These are phyloP conservation scores for Licmophora abbreviata DNA, from an alignment of 108 stramenopile genomes.

Conservation along the genomic window DNA sequence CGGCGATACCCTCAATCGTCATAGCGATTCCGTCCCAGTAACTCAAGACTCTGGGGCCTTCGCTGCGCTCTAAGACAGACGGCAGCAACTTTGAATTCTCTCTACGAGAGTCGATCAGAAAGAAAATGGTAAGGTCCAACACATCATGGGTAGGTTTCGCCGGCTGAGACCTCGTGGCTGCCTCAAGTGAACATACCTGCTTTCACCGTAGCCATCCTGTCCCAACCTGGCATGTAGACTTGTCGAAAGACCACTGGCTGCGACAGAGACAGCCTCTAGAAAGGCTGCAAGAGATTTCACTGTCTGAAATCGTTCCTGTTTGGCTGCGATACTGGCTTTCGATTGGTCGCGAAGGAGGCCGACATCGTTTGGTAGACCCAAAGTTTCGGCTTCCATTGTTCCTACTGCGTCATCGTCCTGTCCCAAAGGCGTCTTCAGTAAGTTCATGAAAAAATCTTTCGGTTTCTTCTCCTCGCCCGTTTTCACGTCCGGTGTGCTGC, in stretches of 20 bases:
- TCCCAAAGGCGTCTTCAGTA: not conserved
- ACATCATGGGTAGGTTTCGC: too few species aligned
- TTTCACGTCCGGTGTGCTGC: slow-evolving; percentile 16
- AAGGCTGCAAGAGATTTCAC: slow-evolving; percentile 29
- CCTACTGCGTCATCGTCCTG: slow-evolving; percentile 54
- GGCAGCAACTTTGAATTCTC: slow-evolving; percentile 1
- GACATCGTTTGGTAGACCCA: slow-evolving; percentile 51
- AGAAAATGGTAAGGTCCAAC: too few species aligned
- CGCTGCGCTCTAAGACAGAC: slow-evolving; percentile 15
- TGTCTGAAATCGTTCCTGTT: slow-evolving; percentile 29
- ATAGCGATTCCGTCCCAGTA: slow-evolving; percentile 30
- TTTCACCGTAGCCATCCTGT: slow-evolving; percentile 13
- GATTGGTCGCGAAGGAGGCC: slow-evolving; percentile 50
- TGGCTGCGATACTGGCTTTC: slow-evolving; percentile 29
- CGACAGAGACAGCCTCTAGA: slow-evolving; percentile 29
- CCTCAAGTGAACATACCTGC: too few species aligned
- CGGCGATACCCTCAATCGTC: slow-evolving; percentile 30
- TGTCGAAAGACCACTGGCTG: slow-evolving; percentile 18
- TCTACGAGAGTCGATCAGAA: too few species aligned
- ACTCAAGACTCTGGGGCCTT: slow-evolving; percentile 17
- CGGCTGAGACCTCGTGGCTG: too few species aligned
- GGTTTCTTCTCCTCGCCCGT: not conserved
- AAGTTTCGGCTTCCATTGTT: slow-evolving; percentile 53
- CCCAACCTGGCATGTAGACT: slow-evolving; percentile 10
- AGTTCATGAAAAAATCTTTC: slow-evolving; percentile 1